These are phyloP conservation scores for Elongisporangium prolatum DNA, from an alignment of 352 stramenopile species.

Conservation along the genomic window DNA sequence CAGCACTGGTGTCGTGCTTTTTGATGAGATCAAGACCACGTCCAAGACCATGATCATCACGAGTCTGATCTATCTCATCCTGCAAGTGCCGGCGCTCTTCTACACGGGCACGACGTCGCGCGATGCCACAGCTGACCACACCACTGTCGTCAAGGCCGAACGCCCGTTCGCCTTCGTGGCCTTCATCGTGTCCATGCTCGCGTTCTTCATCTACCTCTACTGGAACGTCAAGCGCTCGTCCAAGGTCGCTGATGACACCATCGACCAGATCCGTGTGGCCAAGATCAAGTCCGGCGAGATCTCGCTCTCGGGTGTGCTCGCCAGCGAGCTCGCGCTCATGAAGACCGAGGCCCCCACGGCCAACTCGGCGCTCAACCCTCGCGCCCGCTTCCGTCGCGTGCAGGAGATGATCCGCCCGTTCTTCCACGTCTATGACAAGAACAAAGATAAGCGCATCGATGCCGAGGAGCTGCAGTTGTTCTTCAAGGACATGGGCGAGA, in stretches of 20 bases:
- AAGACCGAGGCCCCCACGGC: slow-evolving; percentile 23
- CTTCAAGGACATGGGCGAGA: slow-evolving; percentile 94
- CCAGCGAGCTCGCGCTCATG: slow-evolving; percentile 71
- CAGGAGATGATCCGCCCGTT: slow-evolving; percentile 91
- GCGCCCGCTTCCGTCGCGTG: slow-evolving; percentile 67
- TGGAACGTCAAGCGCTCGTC: slow-evolving; percentile 87
- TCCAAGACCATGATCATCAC: slow-evolving; percentile 91
- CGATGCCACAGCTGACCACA: slow-evolving; percentile 64
- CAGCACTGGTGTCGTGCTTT: slow-evolving; percentile 75
- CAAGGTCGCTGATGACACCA: slow-evolving; percentile 53
- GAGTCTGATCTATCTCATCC: slow-evolving; percentile 93
- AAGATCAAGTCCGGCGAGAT: slow-evolving; percentile 73
- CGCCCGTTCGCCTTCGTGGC: slow-evolving; percentile 87
- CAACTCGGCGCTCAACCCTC: slow-evolving; percentile 46
- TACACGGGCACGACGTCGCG: slow-evolving; percentile 76
- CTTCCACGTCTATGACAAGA: slow-evolving; percentile 92
- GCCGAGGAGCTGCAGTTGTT: slow-evolving; percentile 90
- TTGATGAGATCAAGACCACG: slow-evolving; percentile 86
- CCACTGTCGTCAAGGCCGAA: slow-evolving; percentile 72
- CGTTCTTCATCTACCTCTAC: slow-evolving; percentile 91
- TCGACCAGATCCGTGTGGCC: slow-evolving; percentile 66
- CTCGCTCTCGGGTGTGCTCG: slow-evolving; percentile 74
- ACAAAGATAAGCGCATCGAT: slow-evolving; percentile 88
- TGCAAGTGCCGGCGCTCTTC: slow-evolving; percentile 90
- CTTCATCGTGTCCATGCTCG: slow-evolving; percentile 85